Evolutionary conservation across 1,139 yeast genomes (phyloP).

Genomic region (Nakaseomyces bracarensis): DNA sequence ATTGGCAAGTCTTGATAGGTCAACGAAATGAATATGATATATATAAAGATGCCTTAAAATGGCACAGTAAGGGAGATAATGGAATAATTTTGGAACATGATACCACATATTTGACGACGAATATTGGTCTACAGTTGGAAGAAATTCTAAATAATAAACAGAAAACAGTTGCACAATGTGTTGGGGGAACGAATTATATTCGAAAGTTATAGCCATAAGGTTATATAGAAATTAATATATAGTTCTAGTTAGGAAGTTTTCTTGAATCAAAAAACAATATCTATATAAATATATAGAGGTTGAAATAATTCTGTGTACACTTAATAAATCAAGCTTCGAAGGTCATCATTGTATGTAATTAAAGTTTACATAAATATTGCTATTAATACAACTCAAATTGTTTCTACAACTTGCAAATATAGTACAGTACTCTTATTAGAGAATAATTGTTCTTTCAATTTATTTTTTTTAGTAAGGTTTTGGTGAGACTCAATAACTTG

Average conservation of each 20-base stretch:
- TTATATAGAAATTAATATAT: neutral
- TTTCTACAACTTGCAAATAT: no score
- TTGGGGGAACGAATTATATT: slow-evolving; percentile 45
- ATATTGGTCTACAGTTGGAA: slow-evolving; percentile 53
- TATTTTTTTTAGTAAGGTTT: no score
- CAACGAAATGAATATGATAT: slow-evolving; percentile 45
- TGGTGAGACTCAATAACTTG: neutral
- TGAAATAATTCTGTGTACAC: no score
- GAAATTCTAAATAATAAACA: slow-evolving; percentile 49
- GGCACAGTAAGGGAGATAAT: slow-evolving; percentile 39
- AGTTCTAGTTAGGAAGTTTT: no score
- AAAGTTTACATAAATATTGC: no score
- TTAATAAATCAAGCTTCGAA: no score
- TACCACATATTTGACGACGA: slow-evolving; percentile 56
- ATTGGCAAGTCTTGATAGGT: slow-evolving; percentile 60
- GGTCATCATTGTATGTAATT: no score
- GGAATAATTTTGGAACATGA: slow-evolving; percentile 87
- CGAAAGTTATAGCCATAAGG: slow-evolving; percentile 6
- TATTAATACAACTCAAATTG: no score
- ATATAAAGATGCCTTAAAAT: slow-evolving; percentile 44
- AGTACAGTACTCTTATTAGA: no score
- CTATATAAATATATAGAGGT: no score
- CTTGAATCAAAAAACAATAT: no score
- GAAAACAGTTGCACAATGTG: slow-evolving; percentile 78
- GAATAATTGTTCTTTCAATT: no score